A percentile compares a stretch with the other conserved stretches of the same genome.
Evolutionary conservation across 1,139 yeast genomes (phyloP).

Genomic region (Candida tetrigidarum): DNA sequence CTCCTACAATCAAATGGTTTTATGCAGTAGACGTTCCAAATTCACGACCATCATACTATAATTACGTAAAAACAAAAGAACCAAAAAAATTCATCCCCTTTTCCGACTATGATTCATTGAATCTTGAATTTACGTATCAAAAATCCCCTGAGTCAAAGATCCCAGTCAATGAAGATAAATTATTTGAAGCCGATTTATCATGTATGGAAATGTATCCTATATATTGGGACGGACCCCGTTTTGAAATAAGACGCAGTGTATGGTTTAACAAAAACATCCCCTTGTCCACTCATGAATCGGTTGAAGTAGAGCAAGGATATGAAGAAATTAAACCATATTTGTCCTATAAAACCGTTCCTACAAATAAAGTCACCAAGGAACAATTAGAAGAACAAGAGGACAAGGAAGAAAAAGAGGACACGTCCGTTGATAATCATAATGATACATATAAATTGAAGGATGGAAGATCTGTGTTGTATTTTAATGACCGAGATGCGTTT

Average conservation of each 20-base stretch:
- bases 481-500: conserved; percentile 38
- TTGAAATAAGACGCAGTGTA: conserved; percentile 80
- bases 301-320: conserved; percentile 63
- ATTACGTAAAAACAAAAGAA: conserved; percentile 47
- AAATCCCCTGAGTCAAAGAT: conserved; percentile 29
- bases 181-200: conserved; percentile 71
- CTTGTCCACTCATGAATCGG: conserved; percentile 51
- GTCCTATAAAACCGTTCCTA: conserved; percentile 19
- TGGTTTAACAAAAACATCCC: conserved; percentile 82
- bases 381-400: conserved; percentile 7
- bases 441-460: conserved; percentile 36
- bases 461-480: conserved; percentile 36
- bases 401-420: conserved; percentile 7
- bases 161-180: conserved; percentile 79
- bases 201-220: conserved; percentile 63
- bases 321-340: conserved; percentile 34
- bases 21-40: conserved; percentile 82
- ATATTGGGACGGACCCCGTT: conserved; percentile 90
- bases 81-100: conserved; percentile 73
- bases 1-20: conserved; percentile 57
- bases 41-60: conserved; percentile 63
- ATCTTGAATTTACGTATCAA: conserved; percentile 49
- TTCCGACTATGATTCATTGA: conserved; percentile 60
- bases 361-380: conserved; percentile 9
- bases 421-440: conserved; percentile 22